A percentile compares a stretch with the other conserved stretches of the same genome.
Conservation (phyloP, 2,329 filamentous ascomycete species). For the Botryotinia globosa region DNA sequence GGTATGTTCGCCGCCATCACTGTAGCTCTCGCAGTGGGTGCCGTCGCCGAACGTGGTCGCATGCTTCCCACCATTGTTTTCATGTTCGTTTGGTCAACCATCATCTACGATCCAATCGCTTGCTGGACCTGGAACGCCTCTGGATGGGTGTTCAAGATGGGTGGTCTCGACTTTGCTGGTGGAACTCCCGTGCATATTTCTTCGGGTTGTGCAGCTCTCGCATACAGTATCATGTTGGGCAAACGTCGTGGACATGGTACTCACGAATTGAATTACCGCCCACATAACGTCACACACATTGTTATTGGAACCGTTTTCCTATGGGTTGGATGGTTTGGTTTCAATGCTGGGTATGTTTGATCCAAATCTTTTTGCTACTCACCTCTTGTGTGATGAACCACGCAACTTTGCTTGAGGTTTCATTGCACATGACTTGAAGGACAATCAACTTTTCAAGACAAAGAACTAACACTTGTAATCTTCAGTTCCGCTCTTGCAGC, state of each 20-base stretch:
- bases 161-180: conserved; percentile 83
- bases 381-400: conserved; percentile 1
- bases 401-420: conserved; percentile 7
- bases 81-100: conserved; percentile 88
- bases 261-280: conserved; percentile 84
- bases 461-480: background rate
- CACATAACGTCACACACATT: conserved; percentile 90
- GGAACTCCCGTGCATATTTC: conserved; percentile 89
- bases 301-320: conserved; percentile 91
- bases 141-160: conserved; percentile 78
- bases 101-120: conserved; percentile 89
- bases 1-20: conserved; percentile 87
- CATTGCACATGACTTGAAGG: background rate
- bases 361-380: background rate
- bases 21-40: conserved; percentile 80
- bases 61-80: conserved; percentile 88
- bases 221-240: conserved; percentile 88
- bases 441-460: background rate
- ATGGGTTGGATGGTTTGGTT: conserved; percentile 95
- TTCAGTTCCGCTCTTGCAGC: conserved; percentile 65
- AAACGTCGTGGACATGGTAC: conserved; percentile 71
- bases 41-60: conserved; percentile 80
- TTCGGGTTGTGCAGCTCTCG: conserved; percentile 77
- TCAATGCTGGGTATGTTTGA: conserved; percentile 68
- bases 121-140: conserved; percentile 91